A percentile compares a stretch with the other conserved stretches of the same genome.
phyloP scores from a whole-genome alignment of 2,329 filamentous ascomycete genomes.

The Penicillium palitans region DNA sequence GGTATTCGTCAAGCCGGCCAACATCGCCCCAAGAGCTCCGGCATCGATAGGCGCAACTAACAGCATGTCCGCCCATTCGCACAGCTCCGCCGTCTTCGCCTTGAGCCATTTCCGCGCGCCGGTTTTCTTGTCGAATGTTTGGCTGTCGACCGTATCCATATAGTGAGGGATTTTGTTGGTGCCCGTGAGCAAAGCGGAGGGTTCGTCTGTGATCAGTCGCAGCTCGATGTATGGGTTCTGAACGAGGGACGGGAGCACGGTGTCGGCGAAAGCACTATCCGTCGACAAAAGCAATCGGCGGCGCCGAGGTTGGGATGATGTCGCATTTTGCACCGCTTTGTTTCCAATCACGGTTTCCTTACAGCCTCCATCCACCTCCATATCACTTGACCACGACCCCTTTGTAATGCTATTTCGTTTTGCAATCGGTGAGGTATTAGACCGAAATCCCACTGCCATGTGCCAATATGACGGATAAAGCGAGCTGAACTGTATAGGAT shows the following conservation, averaged over 20 bases:
- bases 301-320: slow-evolving; percentile 19
- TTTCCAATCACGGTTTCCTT: slow-evolving; percentile 20
- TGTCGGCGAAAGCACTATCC: slow-evolving; percentile 42
- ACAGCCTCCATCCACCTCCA: slow-evolving; percentile 30
- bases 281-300: slow-evolving; percentile 41
- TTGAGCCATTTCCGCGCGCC: slow-evolving; percentile 43
- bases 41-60: slow-evolving; percentile 83
- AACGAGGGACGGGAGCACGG: slow-evolving; percentile 40
- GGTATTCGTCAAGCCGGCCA: slow-evolving; percentile 78
- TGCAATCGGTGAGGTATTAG: slow-evolving; percentile 7
- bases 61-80: slow-evolving; percentile 84
- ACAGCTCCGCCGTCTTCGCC: slow-evolving; percentile 59
- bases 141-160: slow-evolving; percentile 42
- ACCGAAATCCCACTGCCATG: slow-evolving; percentile 23
- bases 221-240: slow-evolving; percentile 43
- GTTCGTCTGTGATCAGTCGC: slow-evolving; percentile 45
- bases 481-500: not conserved
- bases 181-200: slow-evolving; percentile 38
- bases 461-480: slow-evolving; percentile 10
- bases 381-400: slow-evolving; percentile 21
- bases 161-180: slow-evolving; percentile 43
- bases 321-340: slow-evolving; percentile 2
- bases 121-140: slow-evolving; percentile 41
- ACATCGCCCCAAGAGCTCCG: slow-evolving; percentile 82
- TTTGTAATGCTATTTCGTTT: slow-evolving; percentile 13